Conservation (phyloP, 805 yeast species). For the Metschnikowia bowlesiae region DNA sequence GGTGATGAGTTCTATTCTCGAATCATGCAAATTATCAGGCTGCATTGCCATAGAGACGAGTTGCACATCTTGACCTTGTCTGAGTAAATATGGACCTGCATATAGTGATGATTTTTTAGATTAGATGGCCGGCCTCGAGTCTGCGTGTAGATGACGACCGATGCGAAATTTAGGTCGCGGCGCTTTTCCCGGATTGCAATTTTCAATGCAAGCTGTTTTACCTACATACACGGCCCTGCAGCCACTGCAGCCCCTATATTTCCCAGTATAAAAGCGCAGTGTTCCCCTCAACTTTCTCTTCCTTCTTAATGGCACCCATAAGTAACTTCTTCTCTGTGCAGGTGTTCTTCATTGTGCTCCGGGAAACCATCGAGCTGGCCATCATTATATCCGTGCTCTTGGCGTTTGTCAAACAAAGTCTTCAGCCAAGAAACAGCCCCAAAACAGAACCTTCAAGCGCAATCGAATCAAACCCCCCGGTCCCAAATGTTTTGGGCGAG, state of each 20-base stretch:
- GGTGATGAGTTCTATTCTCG: no score
- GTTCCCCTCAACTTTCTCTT: not conserved
- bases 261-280: not conserved
- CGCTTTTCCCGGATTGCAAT: not conserved
- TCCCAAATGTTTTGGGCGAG: not conserved
- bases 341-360: conserved; percentile 18
- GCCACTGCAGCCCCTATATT: not conserved
- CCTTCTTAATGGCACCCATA: conserved; percentile 9
- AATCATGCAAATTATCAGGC: no score
- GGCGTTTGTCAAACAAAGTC: conserved; percentile 15
- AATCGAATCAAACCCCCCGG: not conserved
- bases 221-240: not conserved
- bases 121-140: not conserved
- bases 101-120: not conserved
- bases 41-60: no score
- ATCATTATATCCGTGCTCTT: conserved; percentile 20
- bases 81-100: not conserved
- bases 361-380: conserved; percentile 20
- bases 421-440: not conserved
- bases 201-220: not conserved
- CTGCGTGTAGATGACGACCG: not conserved
- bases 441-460: not conserved
- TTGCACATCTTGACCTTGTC: no score
- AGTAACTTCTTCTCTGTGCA: conserved; percentile 18
- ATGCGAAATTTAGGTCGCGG: not conserved